Evolutionary conservation across 352 stramenopile species (phyloP), one percentile per base, ranked within the genome.

Genomic region (Phytophthora syringae): DNA sequence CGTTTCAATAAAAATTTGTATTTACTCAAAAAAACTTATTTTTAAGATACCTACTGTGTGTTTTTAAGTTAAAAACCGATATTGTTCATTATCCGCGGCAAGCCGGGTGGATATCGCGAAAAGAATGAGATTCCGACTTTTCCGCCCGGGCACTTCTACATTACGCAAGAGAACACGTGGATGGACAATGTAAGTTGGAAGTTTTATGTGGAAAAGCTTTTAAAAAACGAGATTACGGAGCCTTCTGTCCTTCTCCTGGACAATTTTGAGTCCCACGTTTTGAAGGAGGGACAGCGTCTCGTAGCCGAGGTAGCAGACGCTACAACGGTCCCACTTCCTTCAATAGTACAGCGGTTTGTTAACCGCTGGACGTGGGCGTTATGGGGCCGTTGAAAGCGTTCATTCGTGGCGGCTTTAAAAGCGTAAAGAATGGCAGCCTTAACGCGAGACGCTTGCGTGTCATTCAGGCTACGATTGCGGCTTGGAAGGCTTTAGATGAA

Each of bases 361-460:
- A 72, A 27, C 50, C 63, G 37, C 36, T 66, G 18, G 63, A 72
- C 44, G 64, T 67, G 9, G 54, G 56, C 5, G 56, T 59, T 24
- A 55, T 72, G 64, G 51, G 51, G 21, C 45, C 56, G 45, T 40
- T 67, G 18, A 63, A 55, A 49, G 27, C 53, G 32, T 39, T 9
- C 7, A 39, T 39, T 39, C 32, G 32, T n/a, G 32, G 12, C 13
- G 32, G 32, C 32, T 39, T 39, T 21, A 42, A 42, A 21, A 7
- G 13, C 20, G 36, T 20, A 5, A 20, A 21, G 11, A 21, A 42
- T 3, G 36, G 36, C 10, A 42, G 3, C 20, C 11, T 16, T 16
- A 39, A 39, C 2, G 7, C 3, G 11, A 39, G 11, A 10, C 32
- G 32, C 32, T 4, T 39, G 6, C 32, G 32, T 10, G 43, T 7